These are phyloP conservation scores for Bruguiera sexangula DNA, from an alignment of 345 rosid genomes.

Conservation along the genomic window DNA sequence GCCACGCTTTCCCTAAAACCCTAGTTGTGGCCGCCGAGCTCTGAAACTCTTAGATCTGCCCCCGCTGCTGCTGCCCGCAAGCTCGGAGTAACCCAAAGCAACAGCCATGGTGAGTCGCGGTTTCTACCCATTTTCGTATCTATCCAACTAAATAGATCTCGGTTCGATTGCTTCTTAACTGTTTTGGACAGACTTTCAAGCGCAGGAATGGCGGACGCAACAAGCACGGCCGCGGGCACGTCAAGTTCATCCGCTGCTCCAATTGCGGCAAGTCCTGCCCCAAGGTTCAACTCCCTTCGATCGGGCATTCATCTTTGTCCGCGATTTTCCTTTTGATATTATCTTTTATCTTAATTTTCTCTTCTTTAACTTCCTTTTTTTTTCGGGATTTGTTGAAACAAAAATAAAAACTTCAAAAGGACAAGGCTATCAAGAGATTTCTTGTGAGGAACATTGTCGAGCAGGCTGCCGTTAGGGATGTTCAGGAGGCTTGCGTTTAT, in stretches of 20 bases:
- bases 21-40: background rate
- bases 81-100: background rate
- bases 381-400: too few species aligned
- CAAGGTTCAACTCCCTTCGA: constrained; percentile 35
- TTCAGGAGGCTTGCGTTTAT: constrained; percentile 80
- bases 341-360: background rate
- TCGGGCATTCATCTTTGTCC: background rate
- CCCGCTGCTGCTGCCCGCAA: too few species aligned
- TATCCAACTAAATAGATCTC: background rate
- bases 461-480: constrained; percentile 89
- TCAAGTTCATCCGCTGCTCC: constrained; percentile 84
- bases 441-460: constrained; percentile 89
- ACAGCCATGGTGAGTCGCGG: constrained; percentile 1
- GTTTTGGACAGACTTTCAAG: constrained; percentile 64
- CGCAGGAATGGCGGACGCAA: constrained; percentile 91
- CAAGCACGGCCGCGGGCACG: constrained; percentile 96
- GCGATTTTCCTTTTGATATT: background rate
- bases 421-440: constrained; percentile 82
- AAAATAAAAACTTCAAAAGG: constrained; percentile 29
- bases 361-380: background rate
- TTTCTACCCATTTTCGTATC: background rate
- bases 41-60: background rate
- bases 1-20: background rate
- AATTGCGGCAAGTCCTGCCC: constrained; percentile 98
- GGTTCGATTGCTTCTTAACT: background rate